Conservation (phyloP, 108 stramenopile genomes). For the Schizochytrium sp. region DNA sequence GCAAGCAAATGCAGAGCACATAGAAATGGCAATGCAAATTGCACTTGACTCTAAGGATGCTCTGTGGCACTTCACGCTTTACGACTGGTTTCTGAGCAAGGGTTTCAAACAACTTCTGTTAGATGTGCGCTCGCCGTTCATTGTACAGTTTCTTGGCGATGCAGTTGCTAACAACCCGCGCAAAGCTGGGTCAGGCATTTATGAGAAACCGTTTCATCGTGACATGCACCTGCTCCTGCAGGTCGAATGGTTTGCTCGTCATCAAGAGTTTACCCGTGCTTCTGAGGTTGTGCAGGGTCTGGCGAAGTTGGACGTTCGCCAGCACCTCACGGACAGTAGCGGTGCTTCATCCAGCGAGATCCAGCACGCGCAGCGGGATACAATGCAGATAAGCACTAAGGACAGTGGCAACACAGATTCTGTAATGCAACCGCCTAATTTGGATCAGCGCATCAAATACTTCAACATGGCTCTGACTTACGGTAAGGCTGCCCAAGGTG, state of each 20-base stretch:
- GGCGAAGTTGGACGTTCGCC: slow-evolving; percentile 51
- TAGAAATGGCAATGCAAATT: neutral
- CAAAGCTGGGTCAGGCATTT: slow-evolving; percentile 4
- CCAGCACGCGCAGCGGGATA: neutral
- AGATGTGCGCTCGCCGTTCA: slow-evolving; percentile 17
- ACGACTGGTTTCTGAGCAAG: slow-evolving; percentile 16
- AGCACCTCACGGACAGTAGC: slow-evolving; percentile 3
- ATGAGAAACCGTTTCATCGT: slow-evolving; percentile 18
- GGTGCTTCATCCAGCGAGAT: neutral
- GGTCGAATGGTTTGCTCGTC: slow-evolving; percentile 27
- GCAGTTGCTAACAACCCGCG: slow-evolving; percentile 19
- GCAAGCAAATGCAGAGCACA: neutral
- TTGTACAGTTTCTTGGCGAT: slow-evolving; percentile 45
- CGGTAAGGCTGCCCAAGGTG: slow-evolving; percentile 22
- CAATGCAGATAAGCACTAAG: neutral
- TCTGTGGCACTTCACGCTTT: slow-evolving; percentile 49
- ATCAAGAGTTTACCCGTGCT: slow-evolving; percentile 9
- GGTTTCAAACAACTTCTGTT: slow-evolving; percentile 22
- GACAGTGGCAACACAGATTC: neutral
- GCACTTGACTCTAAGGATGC: slow-evolving; percentile 55
- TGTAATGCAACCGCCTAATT: neutral
- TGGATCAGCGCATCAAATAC: slow-evolving; percentile 49
- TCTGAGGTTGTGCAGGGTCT: slow-evolving; percentile 33
- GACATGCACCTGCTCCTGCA: slow-evolving; percentile 38
- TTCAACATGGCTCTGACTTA: slow-evolving; percentile 22